Conservation (phyloP, 805 yeast genomes). For the Zygoascus biomembranicola region DNA sequence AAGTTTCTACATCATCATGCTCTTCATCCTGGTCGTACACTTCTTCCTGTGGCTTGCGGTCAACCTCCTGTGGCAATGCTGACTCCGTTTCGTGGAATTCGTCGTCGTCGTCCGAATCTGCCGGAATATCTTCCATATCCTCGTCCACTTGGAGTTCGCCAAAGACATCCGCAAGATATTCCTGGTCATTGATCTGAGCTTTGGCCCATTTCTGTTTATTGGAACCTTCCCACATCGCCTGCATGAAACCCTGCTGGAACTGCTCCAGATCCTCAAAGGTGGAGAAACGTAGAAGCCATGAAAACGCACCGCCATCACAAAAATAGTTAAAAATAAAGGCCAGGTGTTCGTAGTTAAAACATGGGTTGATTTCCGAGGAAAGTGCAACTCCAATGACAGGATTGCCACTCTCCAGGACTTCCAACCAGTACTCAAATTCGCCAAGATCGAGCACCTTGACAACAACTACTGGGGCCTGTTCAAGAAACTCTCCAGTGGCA, state of each 20-base stretch:
- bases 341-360: conserved; percentile 47
- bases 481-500: conserved; percentile 37
- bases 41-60: conserved; percentile 24
- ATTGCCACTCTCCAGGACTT: conserved; percentile 29
- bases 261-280: conserved; percentile 32
- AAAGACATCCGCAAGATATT: conserved; percentile 51
- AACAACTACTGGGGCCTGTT: conserved; percentile 29
- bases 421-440: conserved; percentile 46
- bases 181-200: conserved; percentile 37
- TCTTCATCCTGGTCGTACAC: conserved; percentile 25
- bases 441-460: conserved; percentile 39
- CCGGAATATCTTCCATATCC: conserved; percentile 26
- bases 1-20: conserved; percentile 20
- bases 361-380: conserved; percentile 38
- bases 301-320: conserved; percentile 35
- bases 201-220: conserved; percentile 44
- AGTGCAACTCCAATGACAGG: conserved; percentile 32
- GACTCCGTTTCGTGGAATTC: conserved; percentile 24
- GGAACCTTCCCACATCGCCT: conserved; percentile 52
- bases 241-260: conserved; percentile 48
- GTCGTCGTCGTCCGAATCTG: conserved; percentile 19
- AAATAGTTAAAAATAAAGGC: conserved; percentile 62
- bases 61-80: conserved; percentile 26
- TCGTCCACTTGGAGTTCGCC: conserved; percentile 32
- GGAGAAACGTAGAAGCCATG: conserved; percentile 57